Evolutionary conservation across 129 eudicot genomes (phyloP).

Genomic region (Flaveria sonorensis): DNA sequence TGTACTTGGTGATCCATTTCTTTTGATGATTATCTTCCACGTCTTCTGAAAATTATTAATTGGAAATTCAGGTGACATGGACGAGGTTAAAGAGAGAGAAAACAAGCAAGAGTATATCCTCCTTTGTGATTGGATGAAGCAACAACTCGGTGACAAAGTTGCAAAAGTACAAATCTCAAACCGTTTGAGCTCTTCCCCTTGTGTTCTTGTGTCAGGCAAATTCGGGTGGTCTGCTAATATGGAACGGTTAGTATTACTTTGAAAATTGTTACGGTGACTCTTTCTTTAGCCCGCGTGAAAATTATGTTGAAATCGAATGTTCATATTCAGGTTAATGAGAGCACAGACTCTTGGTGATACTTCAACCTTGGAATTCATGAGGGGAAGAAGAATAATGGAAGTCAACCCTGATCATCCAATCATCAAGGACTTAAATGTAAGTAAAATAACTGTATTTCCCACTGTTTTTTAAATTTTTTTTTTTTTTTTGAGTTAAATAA

Average conservation of each 20-base stretch:
- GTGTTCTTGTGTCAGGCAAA: slow-evolving; percentile 97
- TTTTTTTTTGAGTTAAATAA: background rate
- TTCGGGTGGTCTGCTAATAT: slow-evolving; percentile 99
- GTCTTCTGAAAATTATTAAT: background rate
- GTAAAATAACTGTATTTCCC: background rate
- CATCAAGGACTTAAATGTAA: slow-evolving; percentile 81
- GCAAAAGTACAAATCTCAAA: slow-evolving; percentile 93
- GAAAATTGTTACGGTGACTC: background rate
- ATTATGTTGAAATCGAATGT: background rate
- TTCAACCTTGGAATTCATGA: slow-evolving; percentile 87
- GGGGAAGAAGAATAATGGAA: slow-evolving; percentile 90
- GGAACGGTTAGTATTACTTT: slow-evolving; percentile 68
- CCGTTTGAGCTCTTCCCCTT: slow-evolving; percentile 92
- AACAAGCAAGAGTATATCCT: slow-evolving; percentile 77
- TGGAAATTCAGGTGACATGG: slow-evolving; percentile 60
- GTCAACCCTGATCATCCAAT: slow-evolving; percentile 95
- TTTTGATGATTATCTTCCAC: background rate
- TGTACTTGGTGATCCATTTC: background rate
- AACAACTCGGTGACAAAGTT: slow-evolving; percentile 98
- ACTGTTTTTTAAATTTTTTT: no score
- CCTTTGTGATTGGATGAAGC: slow-evolving; percentile 96
- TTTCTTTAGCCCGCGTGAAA: background rate
- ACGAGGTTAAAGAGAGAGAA: slow-evolving; percentile 92
- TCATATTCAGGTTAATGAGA: slow-evolving; percentile 64
- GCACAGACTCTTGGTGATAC: slow-evolving; percentile 97